These are phyloP conservation scores for Malassezia sympodialis DNA, from an alignment of 1,284 basidiomycete species.

Conservation along the genomic window DNA sequence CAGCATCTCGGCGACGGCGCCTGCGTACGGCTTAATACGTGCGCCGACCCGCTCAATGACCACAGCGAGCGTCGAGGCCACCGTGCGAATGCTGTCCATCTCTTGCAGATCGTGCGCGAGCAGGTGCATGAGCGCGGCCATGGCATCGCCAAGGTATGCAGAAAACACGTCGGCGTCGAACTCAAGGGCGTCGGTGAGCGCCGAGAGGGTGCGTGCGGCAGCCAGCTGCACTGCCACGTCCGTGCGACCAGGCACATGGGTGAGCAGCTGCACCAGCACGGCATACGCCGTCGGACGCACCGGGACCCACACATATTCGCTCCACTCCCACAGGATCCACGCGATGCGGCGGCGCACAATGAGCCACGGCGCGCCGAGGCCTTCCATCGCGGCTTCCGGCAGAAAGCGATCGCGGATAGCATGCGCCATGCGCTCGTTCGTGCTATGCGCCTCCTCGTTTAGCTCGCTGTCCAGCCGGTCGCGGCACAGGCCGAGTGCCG, in stretches of 20 bases:
- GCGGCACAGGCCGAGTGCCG: conserved; percentile 32
- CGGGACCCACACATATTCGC: conserved; percentile 29
- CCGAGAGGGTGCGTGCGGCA: conserved; percentile 33
- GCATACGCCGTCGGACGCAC: conserved; percentile 29
- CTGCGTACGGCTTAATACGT: conserved; percentile 31
- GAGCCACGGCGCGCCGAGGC: conserved; percentile 26
- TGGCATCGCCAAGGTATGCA: conserved; percentile 31
- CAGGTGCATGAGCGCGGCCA: conserved; percentile 29
- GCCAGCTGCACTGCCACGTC: conserved; percentile 42
- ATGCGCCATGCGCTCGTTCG: conserved; percentile 22
- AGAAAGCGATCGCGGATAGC: conserved; percentile 30
- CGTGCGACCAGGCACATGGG: conserved; percentile 23
- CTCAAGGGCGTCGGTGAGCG: conserved; percentile 38
- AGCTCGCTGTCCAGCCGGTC: conserved; percentile 28
- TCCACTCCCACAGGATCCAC: conserved; percentile 42
- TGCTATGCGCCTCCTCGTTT: conserved; percentile 16
- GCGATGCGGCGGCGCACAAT: conserved; percentile 35
- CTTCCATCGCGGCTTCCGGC: conserved; percentile 26
- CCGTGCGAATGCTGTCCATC: conserved; percentile 39
- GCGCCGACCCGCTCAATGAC: conserved; percentile 42
- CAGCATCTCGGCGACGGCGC: conserved; percentile 30
- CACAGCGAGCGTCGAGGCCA: conserved; percentile 36
- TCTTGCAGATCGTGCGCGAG: conserved; percentile 34
- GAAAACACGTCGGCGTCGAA: conserved; percentile 40
- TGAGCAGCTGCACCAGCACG: conserved; percentile 33